Evolutionary conservation across 2,329 filamentous ascomycete genomes (phyloP).

Genomic region (Epichloe uncinata): DNA sequence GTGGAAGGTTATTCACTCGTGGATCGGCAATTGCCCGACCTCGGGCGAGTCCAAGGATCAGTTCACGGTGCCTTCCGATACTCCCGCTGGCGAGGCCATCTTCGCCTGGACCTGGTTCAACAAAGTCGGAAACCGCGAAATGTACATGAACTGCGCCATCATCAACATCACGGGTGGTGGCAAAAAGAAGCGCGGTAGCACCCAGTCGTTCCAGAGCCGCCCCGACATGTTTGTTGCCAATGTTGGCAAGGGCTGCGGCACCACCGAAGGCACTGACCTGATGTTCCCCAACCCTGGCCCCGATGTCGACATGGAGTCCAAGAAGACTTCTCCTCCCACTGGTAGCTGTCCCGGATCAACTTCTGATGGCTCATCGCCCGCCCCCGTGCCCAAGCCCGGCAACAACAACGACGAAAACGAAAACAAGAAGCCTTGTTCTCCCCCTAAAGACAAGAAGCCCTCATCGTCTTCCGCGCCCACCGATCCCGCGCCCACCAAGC

Average conservation of each 20-base stretch:
- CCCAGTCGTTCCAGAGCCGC: conserved; percentile 37
- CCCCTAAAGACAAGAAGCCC: not conserved
- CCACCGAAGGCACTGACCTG: conserved; percentile 42
- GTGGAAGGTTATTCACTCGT: conserved; percentile 54
- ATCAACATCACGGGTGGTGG: conserved; percentile 42
- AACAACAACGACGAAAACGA: not conserved
- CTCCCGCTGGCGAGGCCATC: conserved; percentile 46
- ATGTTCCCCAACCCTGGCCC: conserved; percentile 53
- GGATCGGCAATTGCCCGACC: conserved; percentile 40
- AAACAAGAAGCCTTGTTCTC: not conserved
- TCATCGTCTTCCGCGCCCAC: not conserved
- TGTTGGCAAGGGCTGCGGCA: conserved; percentile 45
- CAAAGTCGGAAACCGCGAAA: conserved; percentile 62
- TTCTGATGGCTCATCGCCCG: not conserved
- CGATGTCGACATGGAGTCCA: conserved; percentile 29
- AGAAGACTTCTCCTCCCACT: conserved; percentile 22
- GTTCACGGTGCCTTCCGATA: conserved; percentile 53
- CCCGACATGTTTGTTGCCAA: conserved; percentile 64
- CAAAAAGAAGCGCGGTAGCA: conserved; percentile 11
- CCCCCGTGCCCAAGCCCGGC: not conserved
- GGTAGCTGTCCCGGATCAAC: conserved; percentile 16
- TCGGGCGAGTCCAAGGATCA: conserved; percentile 37
- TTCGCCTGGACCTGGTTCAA: conserved; percentile 73
- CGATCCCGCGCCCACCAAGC: not conserved
- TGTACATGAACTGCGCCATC: conserved; percentile 77